Base-by-base conservation (phyloP, 1,139 yeast species). In the Yamadazyma atlantica region DNA sequence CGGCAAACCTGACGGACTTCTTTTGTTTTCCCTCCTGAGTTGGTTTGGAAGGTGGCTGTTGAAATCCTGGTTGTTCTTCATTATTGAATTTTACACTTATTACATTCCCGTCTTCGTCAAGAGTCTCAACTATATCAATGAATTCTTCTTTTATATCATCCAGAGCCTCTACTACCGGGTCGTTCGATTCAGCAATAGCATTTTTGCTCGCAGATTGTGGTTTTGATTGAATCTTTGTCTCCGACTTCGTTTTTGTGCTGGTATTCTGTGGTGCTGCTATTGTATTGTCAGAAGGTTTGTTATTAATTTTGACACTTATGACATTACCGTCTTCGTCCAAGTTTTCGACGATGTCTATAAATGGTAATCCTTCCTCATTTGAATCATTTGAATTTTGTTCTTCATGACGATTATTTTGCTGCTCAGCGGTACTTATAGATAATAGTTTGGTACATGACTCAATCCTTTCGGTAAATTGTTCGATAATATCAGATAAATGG, bases 341-440 rank as follows among this genome's bases (percentile, higher is more conserved):
- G 39, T 85, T 89, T 54, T 90, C 97, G 36, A 82, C 73, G 16
- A 89, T 89, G 41, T 89, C 97, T 82, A 89, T 80, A 36, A 60
- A 55, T 11, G 87, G 88, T 3, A 81, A 55, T 0, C 71, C 78
- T 15, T 69, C 78, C 36, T 67, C 73, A 23, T 65, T 58, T 49
- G 53, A 9, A 9, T 28, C 30, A 4, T 28, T 28, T 16, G 11
- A 12, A n/a, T 43, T 51, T 9, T 19, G 22, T n/a, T 41, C 44
- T 14, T 50, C 39, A 23, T 23, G 4, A 41, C 42, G 18, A 50
- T 49, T 9, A 15, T 16, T n/a, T 14, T 27, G 23, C 19, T 34
- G 37, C 3, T 35, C 26, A 26, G 73, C 74, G 12, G 57, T 52
- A 9, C 80, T 64, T 42, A 15, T 19, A 15, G 31, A n/a, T 15